phyloP scores from a whole-genome alignment of 2,329 filamentous ascomycete genomes.

The Fusarium pseudonygamai region DNA sequence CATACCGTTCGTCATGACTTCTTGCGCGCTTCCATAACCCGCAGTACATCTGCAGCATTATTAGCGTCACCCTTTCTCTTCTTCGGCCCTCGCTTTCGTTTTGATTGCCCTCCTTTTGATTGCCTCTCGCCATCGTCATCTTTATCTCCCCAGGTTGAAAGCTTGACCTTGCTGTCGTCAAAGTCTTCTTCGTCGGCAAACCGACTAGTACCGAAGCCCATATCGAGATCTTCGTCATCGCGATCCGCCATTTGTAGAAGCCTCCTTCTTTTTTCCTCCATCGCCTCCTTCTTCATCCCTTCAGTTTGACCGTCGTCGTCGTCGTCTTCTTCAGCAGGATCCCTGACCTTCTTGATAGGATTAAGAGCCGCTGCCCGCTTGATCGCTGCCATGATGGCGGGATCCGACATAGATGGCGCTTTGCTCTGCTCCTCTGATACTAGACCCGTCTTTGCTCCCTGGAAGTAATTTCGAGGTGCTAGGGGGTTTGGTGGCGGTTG shows the following conservation, averaged over 20 bases:
- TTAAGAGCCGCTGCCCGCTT: conserved; percentile 80
- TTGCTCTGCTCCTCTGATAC: conserved; percentile 62
- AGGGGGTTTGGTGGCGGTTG: conserved; percentile 57
- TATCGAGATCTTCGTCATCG: conserved; percentile 90
- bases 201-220: conserved; percentile 90
- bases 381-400: conserved; percentile 82
- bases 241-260: conserved; percentile 79
- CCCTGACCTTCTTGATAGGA: conserved; percentile 53
- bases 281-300: conserved; percentile 60
- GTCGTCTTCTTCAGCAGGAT: conserved; percentile 39
- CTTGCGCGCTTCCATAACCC: conserved; percentile 74
- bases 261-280: conserved; percentile 74
- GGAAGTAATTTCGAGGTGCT: conserved; percentile 68
- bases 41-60: conserved; percentile 81
- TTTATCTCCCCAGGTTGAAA: conserved; percentile 71
- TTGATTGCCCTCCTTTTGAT: conserved; percentile 57
- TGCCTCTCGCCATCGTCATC: conserved; percentile 58
- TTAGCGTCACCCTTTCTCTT: conserved; percentile 84
- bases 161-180: conserved; percentile 72
- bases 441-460: conserved; percentile 64
- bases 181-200: conserved; percentile 89
- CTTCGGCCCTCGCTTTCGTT: conserved; percentile 76
- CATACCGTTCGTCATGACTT: conserved; percentile 38
- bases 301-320: conserved; percentile 50
- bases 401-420: conserved; percentile 72